Conservation (phyloP, 495 filamentous ascomycete genomes). For the Aeminium ludgeri region DNA sequence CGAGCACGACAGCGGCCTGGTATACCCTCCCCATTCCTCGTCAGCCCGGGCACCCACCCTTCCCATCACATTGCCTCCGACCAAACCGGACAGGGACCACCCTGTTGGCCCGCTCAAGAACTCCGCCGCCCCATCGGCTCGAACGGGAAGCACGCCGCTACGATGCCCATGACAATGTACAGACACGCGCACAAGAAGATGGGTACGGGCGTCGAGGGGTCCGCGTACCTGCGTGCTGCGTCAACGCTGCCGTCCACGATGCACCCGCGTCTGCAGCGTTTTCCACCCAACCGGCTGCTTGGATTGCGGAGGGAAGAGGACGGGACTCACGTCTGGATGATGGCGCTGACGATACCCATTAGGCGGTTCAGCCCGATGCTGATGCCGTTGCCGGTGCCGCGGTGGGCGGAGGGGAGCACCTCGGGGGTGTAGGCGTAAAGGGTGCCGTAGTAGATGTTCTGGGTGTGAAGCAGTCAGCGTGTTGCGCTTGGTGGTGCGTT, state of each 20-base stretch:
- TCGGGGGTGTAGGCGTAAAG: slow-evolving; percentile 47
- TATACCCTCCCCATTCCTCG: too few relatives aligned
- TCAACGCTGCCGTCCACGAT: background rate
- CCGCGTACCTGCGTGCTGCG: slow-evolving; percentile 5
- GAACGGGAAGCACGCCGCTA: slow-evolving; percentile 47
- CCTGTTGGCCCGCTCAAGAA: too few relatives aligned
- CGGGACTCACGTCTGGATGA: slow-evolving; percentile 37
- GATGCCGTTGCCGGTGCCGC: slow-evolving; percentile 54
- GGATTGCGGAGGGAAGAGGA: background rate
- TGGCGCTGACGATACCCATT: slow-evolving; percentile 54
- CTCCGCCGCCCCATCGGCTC: slow-evolving; percentile 54
- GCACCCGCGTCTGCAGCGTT: too few relatives aligned
- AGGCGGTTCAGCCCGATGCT: slow-evolving; percentile 51
- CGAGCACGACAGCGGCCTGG: too few relatives aligned
- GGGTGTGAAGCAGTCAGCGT: too few relatives aligned
- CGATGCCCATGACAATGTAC: slow-evolving; percentile 44
- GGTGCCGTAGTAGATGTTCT: slow-evolving; percentile 53
- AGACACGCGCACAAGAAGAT: slow-evolving; percentile 54
- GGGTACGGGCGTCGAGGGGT: slow-evolving; percentile 41
- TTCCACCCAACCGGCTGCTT: too few relatives aligned
- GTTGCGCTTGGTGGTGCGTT: too few relatives aligned
- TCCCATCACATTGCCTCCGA: too few relatives aligned
- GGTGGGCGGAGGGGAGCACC: slow-evolving; percentile 49
- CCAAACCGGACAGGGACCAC: too few relatives aligned
- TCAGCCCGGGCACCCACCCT: too few relatives aligned